phyloP scores from a whole-genome alignment of 164 flowering plant genomes.

The Amborella trichopoda region DNA sequence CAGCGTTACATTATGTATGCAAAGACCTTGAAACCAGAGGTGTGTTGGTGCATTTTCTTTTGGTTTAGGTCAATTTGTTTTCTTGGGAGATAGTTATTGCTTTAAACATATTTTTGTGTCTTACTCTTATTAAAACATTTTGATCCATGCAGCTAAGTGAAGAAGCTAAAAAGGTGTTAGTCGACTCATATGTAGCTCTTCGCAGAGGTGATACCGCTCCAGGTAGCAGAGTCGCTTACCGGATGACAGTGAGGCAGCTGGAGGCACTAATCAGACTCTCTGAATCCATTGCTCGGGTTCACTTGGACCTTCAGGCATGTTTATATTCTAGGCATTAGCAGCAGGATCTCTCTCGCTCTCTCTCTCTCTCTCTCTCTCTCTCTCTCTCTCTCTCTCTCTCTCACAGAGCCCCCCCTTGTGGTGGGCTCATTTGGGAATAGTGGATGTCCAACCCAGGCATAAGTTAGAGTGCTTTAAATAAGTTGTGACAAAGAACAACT shows the following conservation, averaged over 20 bases:
- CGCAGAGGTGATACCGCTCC: constrained; percentile 89
- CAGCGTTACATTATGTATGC: constrained; percentile 91
- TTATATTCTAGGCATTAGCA: not conserved
- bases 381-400: too few species aligned
- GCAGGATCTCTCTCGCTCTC: too few species aligned
- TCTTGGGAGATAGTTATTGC: not conserved
- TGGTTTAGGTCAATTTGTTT: not conserved
- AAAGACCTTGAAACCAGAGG: constrained; percentile 90
- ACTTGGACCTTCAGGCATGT: constrained; percentile 62
- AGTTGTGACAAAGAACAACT: too few species aligned
- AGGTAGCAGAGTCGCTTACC: constrained; percentile 88
- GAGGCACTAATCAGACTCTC: constrained; percentile 90
- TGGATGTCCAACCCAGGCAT: too few species aligned
- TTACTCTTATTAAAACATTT: not conserved
- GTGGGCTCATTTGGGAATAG: too few species aligned
- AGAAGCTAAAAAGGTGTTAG: constrained; percentile 77
- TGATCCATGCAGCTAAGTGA: constrained; percentile 37
- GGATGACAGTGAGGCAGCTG: constrained; percentile 98
- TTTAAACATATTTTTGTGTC: not conserved
- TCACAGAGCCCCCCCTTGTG: too few species aligned
- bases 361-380: too few species aligned
- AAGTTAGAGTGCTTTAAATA: too few species aligned
- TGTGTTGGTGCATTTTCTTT: constrained; percentile 8
- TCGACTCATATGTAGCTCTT: constrained; percentile 88
- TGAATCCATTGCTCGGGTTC: constrained; percentile 80